phyloP scores from a whole-genome alignment of 768 basidiomycete genomes.

The Harrya chromipes region DNA sequence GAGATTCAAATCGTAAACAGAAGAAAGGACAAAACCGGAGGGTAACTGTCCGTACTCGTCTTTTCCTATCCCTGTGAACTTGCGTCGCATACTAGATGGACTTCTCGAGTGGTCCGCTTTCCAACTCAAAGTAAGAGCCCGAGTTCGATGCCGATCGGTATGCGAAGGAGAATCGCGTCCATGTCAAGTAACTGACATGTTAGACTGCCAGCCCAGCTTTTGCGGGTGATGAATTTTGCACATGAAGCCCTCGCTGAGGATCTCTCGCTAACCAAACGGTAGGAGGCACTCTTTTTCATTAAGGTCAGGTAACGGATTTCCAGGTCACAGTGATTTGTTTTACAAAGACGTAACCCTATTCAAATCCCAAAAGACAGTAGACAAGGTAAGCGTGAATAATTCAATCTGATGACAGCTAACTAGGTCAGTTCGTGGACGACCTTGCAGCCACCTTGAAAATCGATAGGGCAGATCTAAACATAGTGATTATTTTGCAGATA shows the following conservation, averaged over 20 bases:
- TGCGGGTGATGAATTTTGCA: constrained; percentile 62
- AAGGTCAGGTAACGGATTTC: constrained; percentile 5
- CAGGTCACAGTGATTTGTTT: constrained; percentile 69
- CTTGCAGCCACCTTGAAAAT: constrained; percentile 79
- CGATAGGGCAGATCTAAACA: constrained; percentile 71
- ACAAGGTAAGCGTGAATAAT: constrained; percentile 48
- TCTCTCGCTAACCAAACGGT: constrained; percentile 66
- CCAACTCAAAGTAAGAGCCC: constrained; percentile 35
- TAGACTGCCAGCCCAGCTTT: constrained; percentile 55
- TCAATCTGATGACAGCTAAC: background rate
- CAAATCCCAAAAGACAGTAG: constrained; percentile 72
- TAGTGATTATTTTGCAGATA: constrained; percentile 43
- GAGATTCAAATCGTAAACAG: constrained; percentile 37
- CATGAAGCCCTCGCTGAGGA: constrained; percentile 60
- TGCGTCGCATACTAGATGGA: constrained; percentile 7
- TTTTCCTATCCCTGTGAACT: background rate
- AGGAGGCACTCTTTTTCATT: constrained; percentile 1
- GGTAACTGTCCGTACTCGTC: constrained; percentile 22
- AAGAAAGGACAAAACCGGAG: constrained; percentile 27
- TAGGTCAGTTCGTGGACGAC: constrained; percentile 79
- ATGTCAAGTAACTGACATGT: background rate
- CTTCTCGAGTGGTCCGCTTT: constrained; percentile 31
- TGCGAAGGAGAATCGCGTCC: background rate
- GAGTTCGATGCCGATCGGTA: constrained; percentile 44
- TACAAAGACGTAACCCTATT: constrained; percentile 85